A percentile compares a stretch with the other conserved stretches of the same genome.
Evolutionary conservation across 148 eudicot genomes (phyloP).

Genomic region (Silene uniflora): DNA sequence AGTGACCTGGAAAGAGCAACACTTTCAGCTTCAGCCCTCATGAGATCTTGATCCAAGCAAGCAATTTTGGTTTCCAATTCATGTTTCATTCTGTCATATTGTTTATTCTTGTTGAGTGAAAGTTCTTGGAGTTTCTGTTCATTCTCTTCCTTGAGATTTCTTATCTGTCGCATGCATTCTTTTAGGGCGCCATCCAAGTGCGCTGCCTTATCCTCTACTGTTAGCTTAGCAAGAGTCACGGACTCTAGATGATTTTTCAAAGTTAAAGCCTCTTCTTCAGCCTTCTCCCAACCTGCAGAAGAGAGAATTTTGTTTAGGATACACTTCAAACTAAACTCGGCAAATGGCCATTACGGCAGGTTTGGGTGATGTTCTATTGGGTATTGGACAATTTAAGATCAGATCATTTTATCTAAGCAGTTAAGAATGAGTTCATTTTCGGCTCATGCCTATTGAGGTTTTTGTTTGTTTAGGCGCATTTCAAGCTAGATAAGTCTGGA

Average conservation of each 20-base stretch:
- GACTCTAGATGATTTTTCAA: constrained; percentile 86
- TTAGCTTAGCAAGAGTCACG: constrained; percentile 78
- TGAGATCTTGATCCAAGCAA: constrained; percentile 68
- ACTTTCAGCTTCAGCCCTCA: constrained; percentile 71
- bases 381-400: too few relatives aligned
- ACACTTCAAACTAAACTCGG: neutral
- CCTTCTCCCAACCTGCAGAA: constrained; percentile 95
- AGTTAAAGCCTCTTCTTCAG: constrained; percentile 88
- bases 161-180: constrained; percentile 96
- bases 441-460: too few relatives aligned
- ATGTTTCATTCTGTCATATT: constrained; percentile 70
- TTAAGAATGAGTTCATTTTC: too few relatives aligned
- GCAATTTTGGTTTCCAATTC: constrained; percentile 65
- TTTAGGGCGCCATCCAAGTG: constrained; percentile 94
- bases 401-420: too few relatives aligned
- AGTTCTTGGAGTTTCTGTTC: constrained; percentile 75
- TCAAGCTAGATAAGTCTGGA: too few relatives aligned
- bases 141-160: constrained; percentile 90
- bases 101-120: constrained; percentile 55
- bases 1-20: constrained; percentile 82
- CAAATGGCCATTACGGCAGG: too few relatives aligned
- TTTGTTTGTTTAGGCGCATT: too few relatives aligned
- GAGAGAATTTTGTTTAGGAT: constrained; percentile 7
- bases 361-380: too few relatives aligned
- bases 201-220: constrained; percentile 84